Evolutionary conservation across 768 basidiomycete genomes (phyloP), one percentile per base, ranked within the genome.

Genomic region (Mrakia hoshinonis): DNA sequence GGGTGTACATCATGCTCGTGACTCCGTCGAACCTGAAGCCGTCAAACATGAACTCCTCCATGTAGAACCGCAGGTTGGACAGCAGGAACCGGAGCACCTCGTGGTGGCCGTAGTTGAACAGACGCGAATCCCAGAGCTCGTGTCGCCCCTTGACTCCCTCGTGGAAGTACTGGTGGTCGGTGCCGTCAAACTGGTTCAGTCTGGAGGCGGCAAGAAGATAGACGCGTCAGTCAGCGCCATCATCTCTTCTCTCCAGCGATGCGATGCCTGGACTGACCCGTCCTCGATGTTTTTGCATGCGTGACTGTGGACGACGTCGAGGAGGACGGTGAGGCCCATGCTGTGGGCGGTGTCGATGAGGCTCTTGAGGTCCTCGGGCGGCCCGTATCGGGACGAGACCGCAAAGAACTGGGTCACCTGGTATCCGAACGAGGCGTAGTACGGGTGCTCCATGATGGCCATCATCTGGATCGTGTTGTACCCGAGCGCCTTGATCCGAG

Each of bases 1-100:
- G 96, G 65, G 86, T 82, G 81, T 97, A 99, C 92, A 99, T 94
- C 95, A 98, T 98, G 77, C 92, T 94, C 4, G 96, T 99, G 61
- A 99, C 96, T 34, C 96, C 96, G 75, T 99, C 96, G 78, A 99
- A 99, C 52, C 96, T 83, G 85, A 97, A 99, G 13, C 96, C 96
- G 76, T 98, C 96, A 79, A 99, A 97, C 75, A 85, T 85, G 81
- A 90, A 99, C 77, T 91, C 90, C 72, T 99, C 95, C 80, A 98
- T 86, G 83, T 88, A 99, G 83, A 88, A 99, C 26, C 95, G 86
- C 58, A 98, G 81, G 79, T 99, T 99, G 78, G 92, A 94, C 75
- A 98, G 82, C 69, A 99, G 82, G 84, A 99, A 99, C 29, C 96
- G 85, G 39, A 97, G 80, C 39, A 98, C 96, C 80, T 99, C 96